phyloP scores from a whole-genome alignment of 352 stramenopile species.

The Globisporangium megalacanthum region DNA sequence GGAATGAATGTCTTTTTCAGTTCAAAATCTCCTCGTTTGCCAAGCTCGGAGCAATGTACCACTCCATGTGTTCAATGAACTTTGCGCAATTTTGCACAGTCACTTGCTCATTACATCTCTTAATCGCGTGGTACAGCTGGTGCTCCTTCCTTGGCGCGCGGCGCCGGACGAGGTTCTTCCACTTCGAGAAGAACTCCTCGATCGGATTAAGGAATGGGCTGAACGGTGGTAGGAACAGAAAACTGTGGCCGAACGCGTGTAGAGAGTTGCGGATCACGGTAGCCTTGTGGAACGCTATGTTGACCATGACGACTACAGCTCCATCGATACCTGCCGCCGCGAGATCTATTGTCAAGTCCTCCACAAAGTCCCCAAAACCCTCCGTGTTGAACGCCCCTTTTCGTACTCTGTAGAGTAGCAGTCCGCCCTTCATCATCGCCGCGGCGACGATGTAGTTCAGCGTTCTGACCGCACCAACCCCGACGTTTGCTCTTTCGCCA shows the following conservation, averaged over 20 bases:
- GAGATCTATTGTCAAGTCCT: not conserved
- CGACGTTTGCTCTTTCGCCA: not conserved
- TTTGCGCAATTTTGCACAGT: too few relatives aligned
- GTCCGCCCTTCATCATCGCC: not conserved
- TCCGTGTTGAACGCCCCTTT: not conserved
- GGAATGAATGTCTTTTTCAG: too few relatives aligned
- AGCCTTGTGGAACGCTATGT: not conserved
- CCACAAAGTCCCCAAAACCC: not conserved
- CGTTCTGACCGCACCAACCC: not conserved
- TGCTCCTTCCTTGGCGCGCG: too few relatives aligned
- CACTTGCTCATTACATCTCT: too few relatives aligned
- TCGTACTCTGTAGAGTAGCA: not conserved
- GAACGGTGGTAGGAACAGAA: not conserved
- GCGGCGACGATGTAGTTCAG: not conserved
- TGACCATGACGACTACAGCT: not conserved
- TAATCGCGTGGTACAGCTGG: too few relatives aligned
- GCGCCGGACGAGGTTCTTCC: too few relatives aligned
- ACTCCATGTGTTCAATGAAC: too few relatives aligned
- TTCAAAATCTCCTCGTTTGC: too few relatives aligned
- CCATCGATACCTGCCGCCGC: not conserved
- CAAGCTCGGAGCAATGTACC: too few relatives aligned
- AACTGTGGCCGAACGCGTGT: not conserved
- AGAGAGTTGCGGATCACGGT: not conserved
- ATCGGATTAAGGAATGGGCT: not conserved
- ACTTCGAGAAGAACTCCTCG: too few relatives aligned